These are phyloP conservation scores for Pythium pectinolyticum DNA, from an alignment of 352 stramenopile genomes.

Conservation along the genomic window DNA sequence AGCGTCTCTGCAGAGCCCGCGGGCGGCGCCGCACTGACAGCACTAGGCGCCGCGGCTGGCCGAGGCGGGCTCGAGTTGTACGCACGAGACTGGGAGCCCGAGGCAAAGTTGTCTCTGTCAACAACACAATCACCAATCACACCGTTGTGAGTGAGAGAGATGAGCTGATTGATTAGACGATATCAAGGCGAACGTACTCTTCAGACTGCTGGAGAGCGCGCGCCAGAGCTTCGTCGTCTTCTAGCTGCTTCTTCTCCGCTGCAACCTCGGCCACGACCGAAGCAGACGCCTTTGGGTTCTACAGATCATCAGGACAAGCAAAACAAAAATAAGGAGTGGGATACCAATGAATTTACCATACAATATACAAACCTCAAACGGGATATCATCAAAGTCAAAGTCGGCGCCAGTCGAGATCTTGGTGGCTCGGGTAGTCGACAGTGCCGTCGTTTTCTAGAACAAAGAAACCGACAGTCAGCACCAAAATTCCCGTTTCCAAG, in stretches of 20 bases:
- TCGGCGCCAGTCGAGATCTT: conserved; percentile 75
- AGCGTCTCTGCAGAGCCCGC: conserved; percentile 46
- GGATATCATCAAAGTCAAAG: conserved; percentile 90
- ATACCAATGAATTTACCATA: neutral
- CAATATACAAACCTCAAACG: conserved; percentile 60
- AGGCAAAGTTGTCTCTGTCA: conserved; percentile 10
- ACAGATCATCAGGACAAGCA: neutral
- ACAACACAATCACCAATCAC: neutral
- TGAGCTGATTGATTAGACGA: neutral
- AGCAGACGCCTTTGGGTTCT: conserved; percentile 68
- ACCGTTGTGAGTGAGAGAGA: neutral
- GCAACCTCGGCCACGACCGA: conserved; percentile 21
- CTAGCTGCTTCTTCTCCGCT: conserved; percentile 72
- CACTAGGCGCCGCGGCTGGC: conserved; percentile 1
- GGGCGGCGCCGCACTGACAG: neutral
- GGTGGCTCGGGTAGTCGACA: conserved; percentile 40
- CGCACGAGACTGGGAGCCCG: conserved; percentile 14
- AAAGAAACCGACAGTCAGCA: neutral
- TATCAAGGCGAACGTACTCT: conserved; percentile 41
- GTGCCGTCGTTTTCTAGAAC: conserved; percentile 38
- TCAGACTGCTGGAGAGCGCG: conserved; percentile 79
- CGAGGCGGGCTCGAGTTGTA: conserved; percentile 25
- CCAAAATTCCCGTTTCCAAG: neutral
- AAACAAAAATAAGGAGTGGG: too few species aligned
- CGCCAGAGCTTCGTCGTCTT: conserved; percentile 85